phyloP scores from a whole-genome alignment of 2,329 filamentous ascomycete genomes.

The Pestalotiopsis sp. region DNA sequence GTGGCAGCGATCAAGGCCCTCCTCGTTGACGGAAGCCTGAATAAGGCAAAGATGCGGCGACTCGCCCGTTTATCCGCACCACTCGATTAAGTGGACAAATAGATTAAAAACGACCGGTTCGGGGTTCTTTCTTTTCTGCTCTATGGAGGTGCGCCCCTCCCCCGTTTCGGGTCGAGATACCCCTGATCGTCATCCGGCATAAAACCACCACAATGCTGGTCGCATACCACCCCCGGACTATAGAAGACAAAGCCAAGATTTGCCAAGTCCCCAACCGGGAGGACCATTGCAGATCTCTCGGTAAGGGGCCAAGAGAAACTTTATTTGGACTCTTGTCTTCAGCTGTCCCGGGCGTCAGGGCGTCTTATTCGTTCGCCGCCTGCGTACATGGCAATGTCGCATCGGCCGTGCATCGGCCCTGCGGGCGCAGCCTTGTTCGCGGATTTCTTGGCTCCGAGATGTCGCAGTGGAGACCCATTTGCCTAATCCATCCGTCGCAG shows the following conservation, averaged over 20 bases:
- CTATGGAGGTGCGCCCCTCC: not conserved
- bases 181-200: not conserved
- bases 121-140: not conserved
- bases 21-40: not conserved
- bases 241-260: not conserved
- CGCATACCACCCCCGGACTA: not conserved
- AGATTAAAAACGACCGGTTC: not conserved
- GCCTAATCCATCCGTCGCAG: conserved; percentile 11
- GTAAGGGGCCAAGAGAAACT: not conserved
- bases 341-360: not conserved
- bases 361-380: not conserved
- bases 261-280: not conserved
- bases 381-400: not conserved
- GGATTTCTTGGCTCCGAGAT: conserved; percentile 11
- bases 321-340: not conserved
- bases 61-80: conserved; percentile 2
- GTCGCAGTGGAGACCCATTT: not conserved
- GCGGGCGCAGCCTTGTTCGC: not conserved
- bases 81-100: not conserved
- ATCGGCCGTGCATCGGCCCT: not conserved
- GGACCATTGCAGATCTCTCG: not conserved
- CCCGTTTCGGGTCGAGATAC: not conserved
- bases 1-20: not conserved
- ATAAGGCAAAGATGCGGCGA: not conserved
- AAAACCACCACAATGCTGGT: not conserved